Percentiles rank a stretch among this genome's conserved stretches.
phyloP scores from a whole-genome alignment of 768 basidiomycete genomes.

The Boletellus sp. region DNA sequence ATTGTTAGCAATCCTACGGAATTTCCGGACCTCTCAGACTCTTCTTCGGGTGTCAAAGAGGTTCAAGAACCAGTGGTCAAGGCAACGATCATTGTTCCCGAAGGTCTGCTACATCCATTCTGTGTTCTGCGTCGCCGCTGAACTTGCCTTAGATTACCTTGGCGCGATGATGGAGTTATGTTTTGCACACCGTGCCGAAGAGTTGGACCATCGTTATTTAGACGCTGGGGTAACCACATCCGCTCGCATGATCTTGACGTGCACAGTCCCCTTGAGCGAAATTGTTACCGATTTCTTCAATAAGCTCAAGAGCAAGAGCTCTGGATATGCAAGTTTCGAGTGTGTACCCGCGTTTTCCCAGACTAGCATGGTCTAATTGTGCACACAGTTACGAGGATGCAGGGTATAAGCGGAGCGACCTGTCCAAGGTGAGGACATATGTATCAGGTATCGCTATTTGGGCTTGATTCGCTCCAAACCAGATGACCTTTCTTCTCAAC shows the following conservation, averaged over 20 bases:
- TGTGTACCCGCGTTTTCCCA: constrained; percentile 36
- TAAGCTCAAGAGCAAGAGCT: constrained; percentile 87
- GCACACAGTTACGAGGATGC: constrained; percentile 84
- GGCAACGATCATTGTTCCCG: constrained; percentile 91
- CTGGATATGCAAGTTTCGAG: constrained; percentile 92
- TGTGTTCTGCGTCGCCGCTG: neutral
- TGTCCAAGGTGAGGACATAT: constrained; percentile 63
- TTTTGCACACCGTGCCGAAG: constrained; percentile 76
- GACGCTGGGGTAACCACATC: constrained; percentile 44
- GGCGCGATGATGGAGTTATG: constrained; percentile 97
- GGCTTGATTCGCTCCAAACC: constrained; percentile 1
- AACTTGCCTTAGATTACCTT: constrained; percentile 63
- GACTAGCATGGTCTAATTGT: neutral
- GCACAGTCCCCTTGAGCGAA: constrained; percentile 83
- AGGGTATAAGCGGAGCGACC: constrained; percentile 76
- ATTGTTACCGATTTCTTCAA: constrained; percentile 96
- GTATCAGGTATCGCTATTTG: neutral
- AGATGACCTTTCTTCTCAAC: constrained; percentile 93
- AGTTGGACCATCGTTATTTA: constrained; percentile 81
- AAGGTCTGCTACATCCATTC: constrained; percentile 49
- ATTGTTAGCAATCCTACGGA: constrained; percentile 90
- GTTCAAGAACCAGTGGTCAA: constrained; percentile 92
- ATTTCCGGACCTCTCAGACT: constrained; percentile 81
- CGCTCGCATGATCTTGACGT: constrained; percentile 75
- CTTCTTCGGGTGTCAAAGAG: constrained; percentile 56